Evolutionary conservation across 108 stramenopile species (phyloP), one percentile per base, ranked within the genome.

Genomic region (Pseudonitzschia multiseries): DNA sequence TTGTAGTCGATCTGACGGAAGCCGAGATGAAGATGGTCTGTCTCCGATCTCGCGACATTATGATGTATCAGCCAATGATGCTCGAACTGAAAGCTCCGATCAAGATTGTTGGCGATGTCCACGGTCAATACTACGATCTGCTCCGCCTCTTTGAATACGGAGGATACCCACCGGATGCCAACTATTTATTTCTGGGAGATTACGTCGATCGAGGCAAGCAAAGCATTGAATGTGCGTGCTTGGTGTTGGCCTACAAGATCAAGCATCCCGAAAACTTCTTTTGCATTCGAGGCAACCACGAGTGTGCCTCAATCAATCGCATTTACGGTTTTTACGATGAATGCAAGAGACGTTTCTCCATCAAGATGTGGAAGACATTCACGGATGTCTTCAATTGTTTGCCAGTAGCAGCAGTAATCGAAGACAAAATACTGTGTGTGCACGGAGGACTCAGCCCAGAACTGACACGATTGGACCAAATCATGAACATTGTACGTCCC

Each of bases 331-430:
- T 97, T 76, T 97, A 97, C 73, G 97, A 98, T 72, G 97, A 98
- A 72, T 98, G 97, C 77, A 80, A 95, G 57, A 86, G 96, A 69
- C 96, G 96, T 81, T 97, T 97, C 68, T 96, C 96, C 20, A 94
- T 97, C 80, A 98, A 98, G 85, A 82, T 99, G 0, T 99, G 97
- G 96, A 97, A 97, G 84, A 96, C 96, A 17, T 98, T 99, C 77
- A 97, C 96, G 24, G 95, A 98, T 68, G 96, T 96, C 29, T 97
- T 96, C 46, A 94, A 97, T 70, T 87, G 94, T 65, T 97, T 98
- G 79, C 96, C 96, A 75, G 60, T 81, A 89, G 76, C 96, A 93
- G 98, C 98, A 6, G 83, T 97, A 10, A 86, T 98, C 21, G 95
- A 94, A 28, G 89, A 96, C 57, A 89, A 86, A 32, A 83, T 96